phyloP scores from a whole-genome alignment of 306 rosid genomes.

The Sicyos baderoa region DNA sequence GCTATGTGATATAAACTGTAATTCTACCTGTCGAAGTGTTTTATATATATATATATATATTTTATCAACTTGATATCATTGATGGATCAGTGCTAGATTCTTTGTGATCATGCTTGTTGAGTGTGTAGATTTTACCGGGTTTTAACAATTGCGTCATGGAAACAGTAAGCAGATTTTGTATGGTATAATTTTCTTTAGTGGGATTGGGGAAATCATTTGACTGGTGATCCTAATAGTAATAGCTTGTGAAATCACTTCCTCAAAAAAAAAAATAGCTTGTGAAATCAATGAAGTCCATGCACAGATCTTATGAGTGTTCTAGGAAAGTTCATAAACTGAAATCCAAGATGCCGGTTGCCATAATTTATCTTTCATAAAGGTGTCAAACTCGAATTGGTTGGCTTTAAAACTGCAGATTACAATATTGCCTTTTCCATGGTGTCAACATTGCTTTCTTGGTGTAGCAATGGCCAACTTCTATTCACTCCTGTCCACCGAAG shows the following conservation, averaged over 20 bases:
- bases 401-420: conserved; percentile 99
- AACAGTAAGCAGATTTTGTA: conserved; percentile 16
- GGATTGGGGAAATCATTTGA: conserved; percentile 48
- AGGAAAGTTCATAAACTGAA: conserved; percentile 70
- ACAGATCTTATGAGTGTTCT: conserved; percentile 72
- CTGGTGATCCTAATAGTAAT: conserved; percentile 41
- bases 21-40: not conserved
- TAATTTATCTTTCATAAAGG: conserved; percentile 89
- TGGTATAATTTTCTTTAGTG: conserved; percentile 34
- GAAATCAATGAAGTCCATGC: conserved; percentile 78
- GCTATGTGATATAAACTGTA: not conserved
- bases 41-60: not conserved
- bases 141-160: not conserved
- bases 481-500: conserved; percentile 77
- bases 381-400: conserved; percentile 99
- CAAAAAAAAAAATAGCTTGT: no score
- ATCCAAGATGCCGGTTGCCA: conserved; percentile 95
- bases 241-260: conserved; percentile 65
- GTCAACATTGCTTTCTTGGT: conserved; percentile 95
- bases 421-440: conserved; percentile 90
- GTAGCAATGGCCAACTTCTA: conserved; percentile 81
- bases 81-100: conserved; percentile 10
- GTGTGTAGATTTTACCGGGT: conserved; percentile 6
- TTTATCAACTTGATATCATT: conserved; percentile 6
- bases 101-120: conserved; percentile 11